A percentile compares a stretch with the other conserved stretches of the same genome.
phyloP scores from a whole-genome alignment of 306 rosid genomes.

The Coriaria nepalensis region DNA sequence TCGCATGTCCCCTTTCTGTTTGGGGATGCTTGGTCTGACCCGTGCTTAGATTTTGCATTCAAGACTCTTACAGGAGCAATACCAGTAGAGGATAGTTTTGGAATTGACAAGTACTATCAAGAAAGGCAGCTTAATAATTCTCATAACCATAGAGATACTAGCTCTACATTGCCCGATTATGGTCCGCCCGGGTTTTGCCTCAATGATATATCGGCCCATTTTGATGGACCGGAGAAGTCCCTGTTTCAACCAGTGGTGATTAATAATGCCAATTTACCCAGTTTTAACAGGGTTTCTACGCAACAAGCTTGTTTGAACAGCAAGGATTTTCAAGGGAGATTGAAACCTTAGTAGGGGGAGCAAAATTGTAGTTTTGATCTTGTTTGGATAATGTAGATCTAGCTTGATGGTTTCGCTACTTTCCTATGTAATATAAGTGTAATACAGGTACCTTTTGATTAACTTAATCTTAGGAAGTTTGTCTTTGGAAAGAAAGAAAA shows the following conservation, averaged over 20 bases:
- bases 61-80: slow-evolving; percentile 76
- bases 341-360: slow-evolving; percentile 25
- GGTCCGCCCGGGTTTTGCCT: slow-evolving; percentile 42
- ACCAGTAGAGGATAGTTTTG: slow-evolving; percentile 55
- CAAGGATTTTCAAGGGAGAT: slow-evolving; percentile 38
- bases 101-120: slow-evolving; percentile 33
- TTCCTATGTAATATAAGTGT: no score
- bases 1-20: slow-evolving; percentile 45
- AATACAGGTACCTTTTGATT: no score
- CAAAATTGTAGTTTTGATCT: no score
- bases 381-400: no score
- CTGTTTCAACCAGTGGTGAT: no score
- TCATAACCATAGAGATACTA: slow-evolving; percentile 23
- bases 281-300: slow-evolving; percentile 35
- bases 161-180: slow-evolving; percentile 42
- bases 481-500: no score
- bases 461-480: no score
- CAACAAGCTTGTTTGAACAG: slow-evolving; percentile 30
- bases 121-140: slow-evolving; percentile 28
- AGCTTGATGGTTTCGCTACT: no score
- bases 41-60: slow-evolving; percentile 66
- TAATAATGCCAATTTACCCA: slow-evolving; percentile 27
- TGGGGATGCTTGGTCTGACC: slow-evolving; percentile 78
- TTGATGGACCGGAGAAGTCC: slow-evolving; percentile 40
- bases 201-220: slow-evolving; percentile 38